These are phyloP conservation scores for Artemisia argyi DNA, from an alignment of 129 eudicot genomes.

Conservation along the genomic window DNA sequence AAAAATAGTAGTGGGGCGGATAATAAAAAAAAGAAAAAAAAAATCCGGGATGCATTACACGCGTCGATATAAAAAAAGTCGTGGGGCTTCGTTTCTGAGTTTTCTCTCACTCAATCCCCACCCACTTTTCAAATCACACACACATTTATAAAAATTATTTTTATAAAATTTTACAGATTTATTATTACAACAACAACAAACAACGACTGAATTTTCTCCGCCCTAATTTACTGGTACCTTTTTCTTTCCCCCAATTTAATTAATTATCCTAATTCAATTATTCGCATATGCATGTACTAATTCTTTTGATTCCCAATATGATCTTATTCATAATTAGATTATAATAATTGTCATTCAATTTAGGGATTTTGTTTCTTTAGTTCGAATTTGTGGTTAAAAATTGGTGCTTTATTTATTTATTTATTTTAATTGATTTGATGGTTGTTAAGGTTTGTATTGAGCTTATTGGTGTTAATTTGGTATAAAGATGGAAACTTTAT, in stretches of 20 bases:
- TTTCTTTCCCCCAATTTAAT: too few species aligned
- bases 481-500: neutral
- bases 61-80: slow-evolving; percentile 36
- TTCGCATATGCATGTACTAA: slow-evolving; percentile 4
- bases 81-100: slow-evolving; percentile 23
- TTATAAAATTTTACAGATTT: too few species aligned
- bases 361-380: slow-evolving; percentile 2
- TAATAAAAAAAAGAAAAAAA: neutral
- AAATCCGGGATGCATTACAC: slow-evolving; percentile 24
- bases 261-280: neutral
- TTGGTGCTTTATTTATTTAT: too few species aligned
- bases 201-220: too few species aligned
- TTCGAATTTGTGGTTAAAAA: slow-evolving; percentile 15
- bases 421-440: slow-evolving; percentile 12
- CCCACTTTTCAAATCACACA: slow-evolving; percentile 34
- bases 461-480: neutral
- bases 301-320: neutral
- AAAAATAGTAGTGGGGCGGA: neutral
- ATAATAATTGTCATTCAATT: neutral
- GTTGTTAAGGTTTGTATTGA: neutral
- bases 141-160: neutral
- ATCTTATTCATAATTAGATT: neutral
- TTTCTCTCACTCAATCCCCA: slow-evolving; percentile 1
- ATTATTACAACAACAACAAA: too few species aligned
- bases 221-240: too few species aligned